These are phyloP conservation scores for Salicornia ramosissima DNA, from an alignment of 148 eudicot genomes.

Conservation along the genomic window DNA sequence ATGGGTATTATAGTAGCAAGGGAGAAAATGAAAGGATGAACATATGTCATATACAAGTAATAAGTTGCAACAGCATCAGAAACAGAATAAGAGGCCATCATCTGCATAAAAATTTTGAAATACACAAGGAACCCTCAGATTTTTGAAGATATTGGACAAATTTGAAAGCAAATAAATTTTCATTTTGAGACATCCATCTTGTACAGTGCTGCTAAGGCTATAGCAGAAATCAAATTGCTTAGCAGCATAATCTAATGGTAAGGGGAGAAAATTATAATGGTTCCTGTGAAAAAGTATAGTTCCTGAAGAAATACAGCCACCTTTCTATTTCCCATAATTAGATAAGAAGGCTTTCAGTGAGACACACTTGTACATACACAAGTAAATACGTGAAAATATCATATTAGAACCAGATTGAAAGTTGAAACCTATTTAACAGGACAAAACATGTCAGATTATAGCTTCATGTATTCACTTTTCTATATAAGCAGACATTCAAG, in stretches of 20 bases:
- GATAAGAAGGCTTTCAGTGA: neutral
- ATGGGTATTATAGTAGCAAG: constrained; percentile 97
- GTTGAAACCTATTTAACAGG: too few relatives aligned
- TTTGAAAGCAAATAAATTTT: too few relatives aligned
- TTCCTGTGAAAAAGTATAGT: neutral
- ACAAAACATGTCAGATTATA: too few relatives aligned
- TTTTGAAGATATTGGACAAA: constrained; percentile 9
- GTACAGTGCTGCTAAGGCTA: too few relatives aligned
- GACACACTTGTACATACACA: neutral
- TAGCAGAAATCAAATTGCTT: neutral
- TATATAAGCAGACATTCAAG: neutral
- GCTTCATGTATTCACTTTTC: neutral
- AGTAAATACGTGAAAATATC: neutral
- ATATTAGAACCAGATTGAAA: neutral
- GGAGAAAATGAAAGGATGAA: constrained; percentile 97
- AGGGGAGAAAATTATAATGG: neutral
- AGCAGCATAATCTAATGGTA: neutral
- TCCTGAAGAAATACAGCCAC: neutral
- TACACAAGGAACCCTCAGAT: constrained; percentile 20
- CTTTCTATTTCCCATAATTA: neutral
- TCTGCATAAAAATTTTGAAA: constrained; percentile 44
- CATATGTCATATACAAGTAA: constrained; percentile 96
- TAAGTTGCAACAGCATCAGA: constrained; percentile 99
- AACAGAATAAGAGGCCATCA: constrained; percentile 99
- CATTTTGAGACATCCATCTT: too few relatives aligned